Evolutionary conservation across 176 grass and related monocot species (phyloP).

Genomic region (Phyllostachys edulis): DNA sequence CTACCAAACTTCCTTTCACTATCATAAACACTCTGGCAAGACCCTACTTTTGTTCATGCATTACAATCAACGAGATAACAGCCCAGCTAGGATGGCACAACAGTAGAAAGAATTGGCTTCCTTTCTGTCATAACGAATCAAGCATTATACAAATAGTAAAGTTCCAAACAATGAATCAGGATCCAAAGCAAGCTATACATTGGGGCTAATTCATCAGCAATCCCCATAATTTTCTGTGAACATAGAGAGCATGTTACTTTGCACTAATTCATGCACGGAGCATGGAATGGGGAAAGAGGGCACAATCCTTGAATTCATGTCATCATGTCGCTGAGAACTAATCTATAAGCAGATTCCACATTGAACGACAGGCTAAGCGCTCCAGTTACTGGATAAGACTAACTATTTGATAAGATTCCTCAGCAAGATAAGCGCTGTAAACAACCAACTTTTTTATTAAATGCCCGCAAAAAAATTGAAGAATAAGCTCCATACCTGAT

Average conservation of each 20-base stretch:
- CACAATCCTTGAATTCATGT: neutral
- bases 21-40: conserved; percentile 41
- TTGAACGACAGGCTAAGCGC: neutral
- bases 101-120: conserved; percentile 16
- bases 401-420: conserved; percentile 14
- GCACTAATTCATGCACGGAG: conserved; percentile 12
- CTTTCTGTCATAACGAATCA: conserved; percentile 35
- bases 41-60: conserved; percentile 38
- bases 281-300: neutral
- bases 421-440: neutral
- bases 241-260: neutral
- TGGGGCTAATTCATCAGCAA: conserved; percentile 1
- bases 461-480: conserved; percentile 1
- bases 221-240: neutral
- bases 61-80: conserved; percentile 10
- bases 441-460: neutral
- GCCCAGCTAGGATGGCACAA: conserved; percentile 24
- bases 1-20: conserved; percentile 49
- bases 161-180: conserved; percentile 26
- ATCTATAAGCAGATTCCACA: conserved; percentile 15
- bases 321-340: conserved; percentile 3
- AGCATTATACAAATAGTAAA: conserved; percentile 29
- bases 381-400: conserved; percentile 4
- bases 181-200: conserved; percentile 24
- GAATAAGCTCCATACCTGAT: conserved; percentile 65